Conservation (phyloP, 2,329 filamentous ascomycete species). For the Penicillium sp. region DNA sequence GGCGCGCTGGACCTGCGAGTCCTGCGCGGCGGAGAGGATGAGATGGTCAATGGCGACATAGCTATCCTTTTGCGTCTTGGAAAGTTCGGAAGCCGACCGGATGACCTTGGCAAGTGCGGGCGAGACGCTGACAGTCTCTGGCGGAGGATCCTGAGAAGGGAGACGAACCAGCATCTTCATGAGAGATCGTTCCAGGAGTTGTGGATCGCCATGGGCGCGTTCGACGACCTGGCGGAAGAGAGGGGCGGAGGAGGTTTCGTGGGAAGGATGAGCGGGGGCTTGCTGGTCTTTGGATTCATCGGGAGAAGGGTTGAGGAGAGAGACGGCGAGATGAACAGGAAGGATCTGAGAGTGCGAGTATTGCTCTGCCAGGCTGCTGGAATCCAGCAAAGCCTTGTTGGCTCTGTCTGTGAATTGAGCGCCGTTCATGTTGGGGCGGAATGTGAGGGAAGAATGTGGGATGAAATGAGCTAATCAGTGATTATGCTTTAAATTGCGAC, state of each 20-base stretch:
- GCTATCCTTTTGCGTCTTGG: constrained; percentile 94
- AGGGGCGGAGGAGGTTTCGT: constrained; percentile 55
- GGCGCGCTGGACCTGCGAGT: constrained; percentile 61
- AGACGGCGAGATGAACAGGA: constrained; percentile 73
- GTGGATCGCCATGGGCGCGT: constrained; percentile 82
- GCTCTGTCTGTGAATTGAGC: constrained; percentile 83
- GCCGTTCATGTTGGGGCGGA: constrained; percentile 32
- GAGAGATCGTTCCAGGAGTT: constrained; percentile 75
- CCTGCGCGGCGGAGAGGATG: constrained; percentile 75
- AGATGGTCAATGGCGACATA: constrained; percentile 93
- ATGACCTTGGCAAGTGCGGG: constrained; percentile 75
- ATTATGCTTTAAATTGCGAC: too few species aligned
- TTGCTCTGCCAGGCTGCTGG: constrained; percentile 76
- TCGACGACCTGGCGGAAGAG: constrained; percentile 93
- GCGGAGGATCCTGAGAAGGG: constrained; percentile 88
- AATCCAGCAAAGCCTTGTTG: constrained; percentile 79
- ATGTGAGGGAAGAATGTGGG: too few species aligned
- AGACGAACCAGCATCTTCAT: constrained; percentile 87
- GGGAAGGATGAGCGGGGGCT: constrained; percentile 52
- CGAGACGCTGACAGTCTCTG: constrained; percentile 74
- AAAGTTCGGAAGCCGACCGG: constrained; percentile 74
- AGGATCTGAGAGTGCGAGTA: constrained; percentile 86
- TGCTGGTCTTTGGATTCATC: constrained; percentile 70
- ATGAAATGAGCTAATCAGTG: constrained; percentile 5
- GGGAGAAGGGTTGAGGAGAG: constrained; percentile 40